Conservation (phyloP, 805 yeast species). For the Saccharomycopsis sp. region DNA sequence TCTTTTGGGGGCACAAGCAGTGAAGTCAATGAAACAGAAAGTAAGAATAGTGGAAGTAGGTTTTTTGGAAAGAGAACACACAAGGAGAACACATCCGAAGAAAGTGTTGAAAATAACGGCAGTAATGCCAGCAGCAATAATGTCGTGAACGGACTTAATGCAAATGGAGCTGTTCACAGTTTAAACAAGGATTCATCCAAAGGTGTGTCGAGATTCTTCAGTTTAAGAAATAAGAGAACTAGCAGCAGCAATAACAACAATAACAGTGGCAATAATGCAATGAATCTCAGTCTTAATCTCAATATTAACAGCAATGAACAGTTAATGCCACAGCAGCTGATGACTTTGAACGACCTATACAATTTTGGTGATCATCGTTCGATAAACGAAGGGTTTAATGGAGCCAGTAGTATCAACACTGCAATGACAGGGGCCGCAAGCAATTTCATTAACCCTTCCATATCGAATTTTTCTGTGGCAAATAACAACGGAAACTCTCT, state of each 20-base stretch:
- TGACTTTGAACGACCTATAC: neutral
- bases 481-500: neutral
- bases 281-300: neutral
- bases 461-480: neutral
- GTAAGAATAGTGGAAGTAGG: neutral
- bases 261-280: neutral
- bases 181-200: neutral
- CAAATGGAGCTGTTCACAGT: neutral
- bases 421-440: neutral
- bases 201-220: neutral
- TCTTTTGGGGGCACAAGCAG: neutral
- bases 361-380: neutral
- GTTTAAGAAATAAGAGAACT: neutral
- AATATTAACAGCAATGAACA: too few species aligned
- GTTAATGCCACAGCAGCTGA: too few species aligned
- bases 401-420: neutral
- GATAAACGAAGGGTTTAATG: neutral
- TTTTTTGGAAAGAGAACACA: slow-evolving; percentile 10
- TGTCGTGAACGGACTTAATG: neutral
- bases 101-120: neutral
- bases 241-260: neutral
- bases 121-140: neutral
- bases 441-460: neutral
- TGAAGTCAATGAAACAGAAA: neutral
- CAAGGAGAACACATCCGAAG: neutral